Base-by-base conservation (phyloP, 495 filamentous ascomycete genomes). In the Hypoxylon rickii region DNA sequence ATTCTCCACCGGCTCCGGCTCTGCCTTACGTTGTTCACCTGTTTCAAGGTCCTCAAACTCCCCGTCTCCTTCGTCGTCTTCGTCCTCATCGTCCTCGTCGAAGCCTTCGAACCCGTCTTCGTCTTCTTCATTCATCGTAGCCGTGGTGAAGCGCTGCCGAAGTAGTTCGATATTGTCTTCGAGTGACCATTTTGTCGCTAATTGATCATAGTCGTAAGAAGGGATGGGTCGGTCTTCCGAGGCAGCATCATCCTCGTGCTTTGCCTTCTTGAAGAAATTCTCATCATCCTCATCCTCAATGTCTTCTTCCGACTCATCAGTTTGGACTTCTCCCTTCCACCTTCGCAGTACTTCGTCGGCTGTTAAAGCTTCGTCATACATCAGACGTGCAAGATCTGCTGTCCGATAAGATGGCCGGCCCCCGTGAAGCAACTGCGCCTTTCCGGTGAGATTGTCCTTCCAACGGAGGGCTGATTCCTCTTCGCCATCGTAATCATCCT, bases 21-120 rank as follows among this genome's bases (percentile, higher is more conserved):
- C 60, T 3, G 65, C 37, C 13, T 75, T 76, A 21, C 79, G 67
- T 17, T 81, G 75, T 55, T 90, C 89, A 3, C 84, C 88, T 0
- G 87, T 85, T 72, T 97, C 93, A 8, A 96, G 73, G 68, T 97
- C 93, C 66, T 96, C 88, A 55, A 92, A 96, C 4, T 81, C 90
- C 41, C 91, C 93, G 63, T 96, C 92, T 7, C 90, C 94, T 70
- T 96, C 88, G 58, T 90, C 93, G 2, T 82, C 89, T 34, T 88
- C 89, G 59, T 92, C 90, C 1, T 92, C 71, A 6, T 64, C 71
- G 10, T 65, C 67, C 1, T 70, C 74, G 44, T 83, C 81, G 16
- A 69, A 66, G 12, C 65, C 75, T 16, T 61, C 62, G 38, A 71
- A 65, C 15, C 77, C 79, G 7, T 79, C 76, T 3, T 66, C 71